Evolutionary conservation across 83 land plant species (phyloP).

Genomic region (Isoetes engelmannii): DNA sequence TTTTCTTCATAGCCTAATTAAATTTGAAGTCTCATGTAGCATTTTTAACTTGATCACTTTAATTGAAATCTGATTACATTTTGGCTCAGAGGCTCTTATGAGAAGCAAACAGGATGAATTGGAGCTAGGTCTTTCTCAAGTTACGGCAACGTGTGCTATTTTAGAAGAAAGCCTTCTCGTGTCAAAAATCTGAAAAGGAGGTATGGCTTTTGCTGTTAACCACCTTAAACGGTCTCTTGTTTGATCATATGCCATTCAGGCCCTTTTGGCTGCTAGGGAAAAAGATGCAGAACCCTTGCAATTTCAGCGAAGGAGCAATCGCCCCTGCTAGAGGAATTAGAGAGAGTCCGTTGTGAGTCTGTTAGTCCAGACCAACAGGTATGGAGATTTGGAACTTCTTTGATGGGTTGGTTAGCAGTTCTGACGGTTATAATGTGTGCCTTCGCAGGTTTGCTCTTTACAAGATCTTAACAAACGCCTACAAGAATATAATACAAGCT

Average conservation of each 20-base stretch:
- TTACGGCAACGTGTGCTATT: not conserved
- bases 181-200: too few relatives aligned
- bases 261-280: not conserved
- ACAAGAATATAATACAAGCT: constrained; percentile 29
- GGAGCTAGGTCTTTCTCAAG: constrained; percentile 3
- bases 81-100: constrained; percentile 12
- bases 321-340: constrained; percentile 13
- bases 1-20: too few relatives aligned
- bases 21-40: too few relatives aligned
- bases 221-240: too few relatives aligned
- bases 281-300: constrained; percentile 14
- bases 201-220: too few relatives aligned
- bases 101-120: constrained; percentile 12
- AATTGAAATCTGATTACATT: too few relatives aligned
- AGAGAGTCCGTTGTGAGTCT: constrained; percentile 7
- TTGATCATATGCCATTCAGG: constrained; percentile 7
- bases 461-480: constrained; percentile 29
- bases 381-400: too few relatives aligned
- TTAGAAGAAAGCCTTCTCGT: constrained; percentile 16
- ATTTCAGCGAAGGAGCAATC: constrained; percentile 2
- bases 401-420: too few relatives aligned
- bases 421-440: not conserved
- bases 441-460: constrained; percentile 15
- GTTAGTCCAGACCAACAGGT: constrained; percentile 21
- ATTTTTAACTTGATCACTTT: too few relatives aligned